phyloP scores from a whole-genome alignment of 2,329 filamentous ascomycete genomes.

The Lachnellula occidentalis region DNA sequence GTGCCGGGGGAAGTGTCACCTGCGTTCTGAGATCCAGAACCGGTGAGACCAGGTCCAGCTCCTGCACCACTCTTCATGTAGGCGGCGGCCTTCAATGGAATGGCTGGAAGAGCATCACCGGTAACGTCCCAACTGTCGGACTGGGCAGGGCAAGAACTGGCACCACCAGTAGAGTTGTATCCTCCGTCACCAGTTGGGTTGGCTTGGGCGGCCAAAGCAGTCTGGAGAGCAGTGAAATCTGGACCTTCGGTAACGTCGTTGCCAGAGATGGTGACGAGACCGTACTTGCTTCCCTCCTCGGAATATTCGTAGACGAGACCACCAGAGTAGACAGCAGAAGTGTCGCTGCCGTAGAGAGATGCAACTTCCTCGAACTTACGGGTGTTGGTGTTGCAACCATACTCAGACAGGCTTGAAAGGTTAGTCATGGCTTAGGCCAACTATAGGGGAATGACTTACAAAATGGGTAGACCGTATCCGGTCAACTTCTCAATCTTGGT shows the following conservation, averaged over 20 bases:
- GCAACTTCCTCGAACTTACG: constrained; percentile 77
- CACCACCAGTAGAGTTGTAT: constrained; percentile 34
- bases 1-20: constrained; percentile 10
- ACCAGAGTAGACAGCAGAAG: constrained; percentile 89
- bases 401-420: constrained; percentile 64
- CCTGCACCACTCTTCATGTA: constrained; percentile 46
- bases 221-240: constrained; percentile 45
- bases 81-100: constrained; percentile 38
- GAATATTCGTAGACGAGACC: constrained; percentile 96
- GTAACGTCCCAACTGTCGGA: constrained; percentile 44
- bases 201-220: constrained; percentile 33
- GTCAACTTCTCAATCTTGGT: constrained; percentile 63
- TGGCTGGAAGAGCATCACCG: constrained; percentile 41
- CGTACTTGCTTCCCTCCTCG: constrained; percentile 71
- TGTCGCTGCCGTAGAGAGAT: constrained; percentile 74
- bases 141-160: constrained; percentile 41
- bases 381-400: constrained; percentile 77
- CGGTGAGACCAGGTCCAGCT: constrained; percentile 35
- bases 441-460: constrained; percentile 20
- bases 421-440: constrained; percentile 4
- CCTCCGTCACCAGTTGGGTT: constrained; percentile 48
- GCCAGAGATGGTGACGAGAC: constrained; percentile 35
- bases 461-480: constrained; percentile 61
- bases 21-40: constrained; percentile 20
- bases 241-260: constrained; percentile 36